phyloP scores from a whole-genome alignment of 2,329 filamentous ascomycete genomes.

The Botryosphaeria dothidea region DNA sequence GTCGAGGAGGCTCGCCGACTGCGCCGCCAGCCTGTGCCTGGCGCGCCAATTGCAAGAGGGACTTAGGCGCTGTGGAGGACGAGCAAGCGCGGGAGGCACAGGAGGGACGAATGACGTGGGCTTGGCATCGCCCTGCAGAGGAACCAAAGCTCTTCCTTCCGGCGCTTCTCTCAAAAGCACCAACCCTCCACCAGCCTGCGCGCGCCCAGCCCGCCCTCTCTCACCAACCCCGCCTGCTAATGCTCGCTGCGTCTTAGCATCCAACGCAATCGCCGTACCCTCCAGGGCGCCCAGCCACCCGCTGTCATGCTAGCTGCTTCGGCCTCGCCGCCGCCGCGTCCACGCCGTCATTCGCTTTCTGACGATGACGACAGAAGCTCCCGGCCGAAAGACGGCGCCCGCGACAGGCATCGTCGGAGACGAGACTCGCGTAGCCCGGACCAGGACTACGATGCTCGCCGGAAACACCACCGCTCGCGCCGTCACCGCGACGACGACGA shows the following conservation, averaged over 20 bases:
- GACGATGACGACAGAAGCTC: background rate
- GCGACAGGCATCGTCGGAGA: slow-evolving; percentile 22
- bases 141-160: background rate
- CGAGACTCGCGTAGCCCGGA: slow-evolving; percentile 29
- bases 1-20: background rate
- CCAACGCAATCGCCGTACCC: background rate
- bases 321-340: slow-evolving; percentile 2
- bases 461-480: slow-evolving; percentile 18
- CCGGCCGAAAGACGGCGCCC: background rate
- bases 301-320: background rate
- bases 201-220: background rate
- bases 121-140: background rate
- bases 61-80: background rate
- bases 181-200: background rate
- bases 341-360: background rate
- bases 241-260: background rate
- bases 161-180: background rate
- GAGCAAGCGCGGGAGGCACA: background rate
- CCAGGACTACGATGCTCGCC: slow-evolving; percentile 23
- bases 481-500: background rate
- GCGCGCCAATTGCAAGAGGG: slow-evolving; percentile 9
- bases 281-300: background rate
- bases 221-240: background rate
- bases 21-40: background rate
- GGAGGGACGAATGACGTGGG: background rate